Evolutionary conservation across 495 filamentous ascomycete species (phyloP).

Genomic region (Rhypophila decipiens): DNA sequence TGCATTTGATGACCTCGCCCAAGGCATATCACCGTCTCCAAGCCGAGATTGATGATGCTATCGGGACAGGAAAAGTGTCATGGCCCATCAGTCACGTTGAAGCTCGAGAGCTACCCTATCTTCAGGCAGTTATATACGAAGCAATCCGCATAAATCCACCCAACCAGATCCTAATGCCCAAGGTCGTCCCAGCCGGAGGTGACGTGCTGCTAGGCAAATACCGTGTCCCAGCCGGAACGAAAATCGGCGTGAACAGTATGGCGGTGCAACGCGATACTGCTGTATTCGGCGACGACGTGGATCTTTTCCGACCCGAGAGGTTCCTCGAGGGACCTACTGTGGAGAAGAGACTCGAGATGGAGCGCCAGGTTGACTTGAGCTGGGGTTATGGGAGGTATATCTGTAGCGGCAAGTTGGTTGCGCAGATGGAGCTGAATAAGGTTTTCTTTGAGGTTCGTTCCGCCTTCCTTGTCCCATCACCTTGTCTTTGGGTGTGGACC

Average conservation of each 20-base stretch:
- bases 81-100: slow-evolving; percentile 58
- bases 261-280: slow-evolving; percentile 24
- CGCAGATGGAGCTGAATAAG: slow-evolving; percentile 13
- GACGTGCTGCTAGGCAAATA: slow-evolving; percentile 39
- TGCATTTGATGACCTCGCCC: slow-evolving; percentile 42
- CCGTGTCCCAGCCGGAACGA: slow-evolving; percentile 41
- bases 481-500: not conserved
- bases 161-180: slow-evolving; percentile 4
- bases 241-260: slow-evolving; percentile 34
- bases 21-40: slow-evolving; percentile 46
- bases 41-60: slow-evolving; percentile 47
- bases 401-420: slow-evolving; percentile 10
- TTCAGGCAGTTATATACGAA: slow-evolving; percentile 25
- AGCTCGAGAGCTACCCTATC: slow-evolving; percentile 28
- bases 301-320: slow-evolving; percentile 45
- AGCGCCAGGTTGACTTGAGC: slow-evolving; percentile 4
- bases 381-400: slow-evolving; percentile 10
- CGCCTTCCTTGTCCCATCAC: not conserved
- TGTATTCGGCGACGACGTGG: slow-evolving; percentile 40
- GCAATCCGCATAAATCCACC: slow-evolving; percentile 21
- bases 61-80: slow-evolving; percentile 22
- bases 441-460: slow-evolving; percentile 9
- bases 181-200: slow-evolving; percentile 21
- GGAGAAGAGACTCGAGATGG: not conserved
- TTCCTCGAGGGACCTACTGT: slow-evolving; percentile 31